A percentile compares a stretch with the other conserved stretches of the same genome.
Evolutionary conservation across 768 basidiomycete genomes (phyloP).

Genomic region (Lactarius psammicola): DNA sequence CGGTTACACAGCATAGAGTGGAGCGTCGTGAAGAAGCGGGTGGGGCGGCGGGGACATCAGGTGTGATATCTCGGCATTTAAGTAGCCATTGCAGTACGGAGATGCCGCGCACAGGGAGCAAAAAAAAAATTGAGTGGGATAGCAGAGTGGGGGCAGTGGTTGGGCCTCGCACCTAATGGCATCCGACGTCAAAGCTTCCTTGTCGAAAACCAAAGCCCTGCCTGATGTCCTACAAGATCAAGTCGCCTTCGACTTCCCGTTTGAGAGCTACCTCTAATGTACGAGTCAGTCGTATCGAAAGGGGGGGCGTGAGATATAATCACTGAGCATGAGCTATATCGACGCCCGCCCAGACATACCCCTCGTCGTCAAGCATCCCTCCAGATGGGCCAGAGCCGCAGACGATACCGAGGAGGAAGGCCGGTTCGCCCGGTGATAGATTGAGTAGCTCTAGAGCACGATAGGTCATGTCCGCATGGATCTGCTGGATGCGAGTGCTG

Average conservation of each 20-base stretch:
- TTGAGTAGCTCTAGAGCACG: too few species aligned
- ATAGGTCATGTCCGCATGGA: too few species aligned
- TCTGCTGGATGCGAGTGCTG: too few species aligned
- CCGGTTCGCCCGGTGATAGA: too few species aligned
- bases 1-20: slow-evolving; percentile 76
- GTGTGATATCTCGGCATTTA: slow-evolving; percentile 90
- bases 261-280: slow-evolving; percentile 87
- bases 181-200: slow-evolving; percentile 95
- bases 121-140: background rate
- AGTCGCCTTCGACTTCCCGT: slow-evolving; percentile 91
- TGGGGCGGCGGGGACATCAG: slow-evolving; percentile 87
- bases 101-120: slow-evolving; percentile 68
- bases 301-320: slow-evolving; percentile 34
- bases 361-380: slow-evolving; percentile 93
- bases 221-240: slow-evolving; percentile 96
- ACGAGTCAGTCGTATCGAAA: background rate
- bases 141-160: background rate
- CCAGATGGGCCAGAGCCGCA: slow-evolving; percentile 97
- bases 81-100: slow-evolving; percentile 99
- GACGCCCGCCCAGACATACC: slow-evolving; percentile 89
- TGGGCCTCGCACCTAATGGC: slow-evolving; percentile 76
- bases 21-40: slow-evolving; percentile 91
- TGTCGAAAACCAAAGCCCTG: slow-evolving; percentile 97
- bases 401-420: slow-evolving; percentile 90
- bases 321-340: slow-evolving; percentile 98